phyloP scores from a whole-genome alignment of 108 stramenopile genomes.

The Stephanodiscus triporus region DNA sequence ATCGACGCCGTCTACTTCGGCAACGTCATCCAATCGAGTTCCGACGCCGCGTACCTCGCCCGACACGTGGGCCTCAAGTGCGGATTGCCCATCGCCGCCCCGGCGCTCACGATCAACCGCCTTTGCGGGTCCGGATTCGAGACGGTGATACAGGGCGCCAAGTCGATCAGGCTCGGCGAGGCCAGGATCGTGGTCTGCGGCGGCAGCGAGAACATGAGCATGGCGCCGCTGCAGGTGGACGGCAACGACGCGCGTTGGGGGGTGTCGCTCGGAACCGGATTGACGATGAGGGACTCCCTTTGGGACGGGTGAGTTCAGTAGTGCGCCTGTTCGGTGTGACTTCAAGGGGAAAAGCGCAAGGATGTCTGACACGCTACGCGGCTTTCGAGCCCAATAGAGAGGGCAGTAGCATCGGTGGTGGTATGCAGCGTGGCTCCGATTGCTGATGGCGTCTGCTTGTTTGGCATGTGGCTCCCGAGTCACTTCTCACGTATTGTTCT shows the following conservation, averaged over 20 bases:
- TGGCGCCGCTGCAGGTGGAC: constrained; percentile 83
- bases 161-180: constrained; percentile 89
- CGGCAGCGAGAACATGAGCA: constrained; percentile 97
- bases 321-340: neutral
- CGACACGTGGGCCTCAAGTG: constrained; percentile 91
- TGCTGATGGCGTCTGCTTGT: neutral
- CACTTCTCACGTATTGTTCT: constrained; percentile 38
- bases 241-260: constrained; percentile 92
- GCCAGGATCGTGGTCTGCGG: constrained; percentile 88
- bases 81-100: constrained; percentile 74
- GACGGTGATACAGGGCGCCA: constrained; percentile 90
- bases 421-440: constrained; percentile 26
- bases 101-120: constrained; percentile 96
- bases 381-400: neutral
- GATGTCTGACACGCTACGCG: neutral
- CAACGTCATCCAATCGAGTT: constrained; percentile 92
- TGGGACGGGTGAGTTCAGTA: constrained; percentile 62
- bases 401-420: neutral
- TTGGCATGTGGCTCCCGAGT: neutral
- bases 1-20: constrained; percentile 94
- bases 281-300: constrained; percentile 68
- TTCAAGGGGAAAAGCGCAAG: neutral
- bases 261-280: constrained; percentile 84
- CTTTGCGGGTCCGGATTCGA: constrained; percentile 98
- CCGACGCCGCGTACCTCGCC: constrained; percentile 94